phyloP scores from a whole-genome alignment of 228 moss, liverwort and hornwort species.

The Sphagnum magellanicum region DNA sequence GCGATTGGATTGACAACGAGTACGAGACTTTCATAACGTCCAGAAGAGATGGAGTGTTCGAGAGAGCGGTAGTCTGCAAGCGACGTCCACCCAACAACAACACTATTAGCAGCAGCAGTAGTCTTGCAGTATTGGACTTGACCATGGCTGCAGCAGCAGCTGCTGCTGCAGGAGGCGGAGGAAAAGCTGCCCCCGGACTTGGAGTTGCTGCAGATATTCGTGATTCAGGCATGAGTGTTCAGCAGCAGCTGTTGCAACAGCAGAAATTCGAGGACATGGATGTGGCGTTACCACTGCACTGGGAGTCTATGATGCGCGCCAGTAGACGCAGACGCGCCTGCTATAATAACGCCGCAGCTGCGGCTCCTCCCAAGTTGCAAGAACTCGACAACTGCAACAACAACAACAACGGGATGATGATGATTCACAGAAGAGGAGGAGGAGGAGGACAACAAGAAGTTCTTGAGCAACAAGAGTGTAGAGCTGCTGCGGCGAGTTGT shows the following conservation, averaged over 20 bases:
- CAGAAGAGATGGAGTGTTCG: constrained; percentile 49
- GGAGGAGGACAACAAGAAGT: constrained; percentile 4
- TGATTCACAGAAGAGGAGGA: constrained; percentile 19
- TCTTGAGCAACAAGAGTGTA: background rate
- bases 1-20: constrained; percentile 46
- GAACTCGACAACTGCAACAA: constrained; percentile 20
- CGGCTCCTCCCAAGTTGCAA: background rate
- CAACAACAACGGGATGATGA: constrained; percentile 2
- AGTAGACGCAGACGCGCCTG: background rate
- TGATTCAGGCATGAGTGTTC: background rate
- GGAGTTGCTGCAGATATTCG: background rate
- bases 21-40: constrained; percentile 53
- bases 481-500: too few relatives aligned
- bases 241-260: background rate
- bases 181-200: constrained; percentile 8
- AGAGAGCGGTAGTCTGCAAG: constrained; percentile 8
- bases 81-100: too few relatives aligned
- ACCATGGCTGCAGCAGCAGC: constrained; percentile 2
- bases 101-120: too few relatives aligned
- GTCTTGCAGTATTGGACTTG: too few relatives aligned
- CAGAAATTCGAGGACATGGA: constrained; percentile 36
- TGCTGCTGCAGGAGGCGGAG: constrained; percentile 12
- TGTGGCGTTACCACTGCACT: constrained; percentile 26
- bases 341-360: too few relatives aligned
- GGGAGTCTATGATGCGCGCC: constrained; percentile 43